Evolutionary conservation across 306 rosid species (phyloP).

Genomic region (Rubus idaeus): DNA sequence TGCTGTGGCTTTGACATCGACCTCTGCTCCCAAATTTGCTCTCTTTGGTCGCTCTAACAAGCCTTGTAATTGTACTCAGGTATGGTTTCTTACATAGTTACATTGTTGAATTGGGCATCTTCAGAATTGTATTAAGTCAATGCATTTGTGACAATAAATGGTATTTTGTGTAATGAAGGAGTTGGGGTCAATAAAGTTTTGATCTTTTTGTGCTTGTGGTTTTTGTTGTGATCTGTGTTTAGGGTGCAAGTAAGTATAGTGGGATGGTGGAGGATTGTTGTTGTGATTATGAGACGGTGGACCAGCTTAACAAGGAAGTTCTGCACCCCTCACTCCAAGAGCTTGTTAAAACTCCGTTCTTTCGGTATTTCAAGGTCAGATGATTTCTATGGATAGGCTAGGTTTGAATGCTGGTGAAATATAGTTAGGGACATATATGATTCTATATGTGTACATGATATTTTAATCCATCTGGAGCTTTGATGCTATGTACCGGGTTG

Average conservation of each 20-base stretch:
- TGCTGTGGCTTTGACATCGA: constrained; percentile 60
- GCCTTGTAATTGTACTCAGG: constrained; percentile 72
- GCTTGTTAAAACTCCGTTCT: constrained; percentile 49
- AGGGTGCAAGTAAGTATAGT: constrained; percentile 38
- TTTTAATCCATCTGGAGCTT: not conserved
- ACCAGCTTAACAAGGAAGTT: constrained; percentile 45
- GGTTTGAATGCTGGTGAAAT: not conserved
- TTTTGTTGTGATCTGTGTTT: not conserved
- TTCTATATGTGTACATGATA: not conserved
- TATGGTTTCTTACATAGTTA: constrained; percentile 25
- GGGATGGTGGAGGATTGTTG: constrained; percentile 58
- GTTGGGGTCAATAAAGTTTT: not conserved
- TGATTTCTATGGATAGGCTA: not conserved
- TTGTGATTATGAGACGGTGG: constrained; percentile 55
- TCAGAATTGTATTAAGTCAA: not conserved
- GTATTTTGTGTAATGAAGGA: not conserved
- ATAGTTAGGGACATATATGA: not conserved
- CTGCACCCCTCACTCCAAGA: constrained; percentile 50
- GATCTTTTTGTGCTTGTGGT: not conserved
- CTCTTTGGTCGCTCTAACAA: constrained; percentile 49
- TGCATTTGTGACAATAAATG: too few species aligned
- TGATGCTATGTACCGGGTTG: not conserved
- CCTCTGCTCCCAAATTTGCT: constrained; percentile 40
- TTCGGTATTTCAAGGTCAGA: constrained; percentile 54
- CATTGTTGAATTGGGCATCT: not conserved